Evolutionary conservation across 495 filamentous ascomycete species (phyloP), one percentile per base, ranked within the genome.

Genomic region (Penicillium robsamsonii): DNA sequence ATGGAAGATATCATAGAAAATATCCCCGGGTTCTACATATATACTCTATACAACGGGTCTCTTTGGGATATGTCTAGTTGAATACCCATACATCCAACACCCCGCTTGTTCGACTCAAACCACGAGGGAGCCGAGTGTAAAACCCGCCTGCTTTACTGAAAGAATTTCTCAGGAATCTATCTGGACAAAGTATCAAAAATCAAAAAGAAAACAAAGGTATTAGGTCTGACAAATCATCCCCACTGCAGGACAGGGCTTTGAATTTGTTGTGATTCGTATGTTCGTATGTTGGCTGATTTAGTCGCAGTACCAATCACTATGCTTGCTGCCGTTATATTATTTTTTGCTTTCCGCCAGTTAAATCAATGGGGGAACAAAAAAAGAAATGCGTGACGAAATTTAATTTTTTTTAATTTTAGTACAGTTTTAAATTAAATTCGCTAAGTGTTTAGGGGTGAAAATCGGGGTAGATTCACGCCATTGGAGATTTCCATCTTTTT

Each of bases 21-120:
- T 22, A 22, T 22, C 22, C 22, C 22, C 22, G 22, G 22, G 22
- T 22, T 22, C 22, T 22, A 22, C 22, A 22, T 22, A 22, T 38
- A 38, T n/a, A 0, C 35, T 44, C 33, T 59, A 55, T 55, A n/a
- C 25, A 50, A 40, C 55, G 41, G 59, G 45, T 51, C 33, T 10
- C 40, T 46, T 63, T 59, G 40, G 55, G 50, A 52, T 52, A 25
- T 48, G 31, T 59, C 54, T 56, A 33, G 44, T 41, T 55, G 47
- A 38, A 44, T 56, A 50, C 49, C 38, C 44, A 53, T 58, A 31
- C 22, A 43, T 25, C 20, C 17, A 38, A 7, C 27, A 24, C 60
- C 64, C 64, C 62, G 47, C 62, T 60, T 56, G 62, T 64, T 64
- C 64, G 40, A 66, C 49, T 11, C 33, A n/a, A 35, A 52, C 53